Conservation (phyloP, 2,329 filamentous ascomycete genomes). For the Fusarium illudens region DNA sequence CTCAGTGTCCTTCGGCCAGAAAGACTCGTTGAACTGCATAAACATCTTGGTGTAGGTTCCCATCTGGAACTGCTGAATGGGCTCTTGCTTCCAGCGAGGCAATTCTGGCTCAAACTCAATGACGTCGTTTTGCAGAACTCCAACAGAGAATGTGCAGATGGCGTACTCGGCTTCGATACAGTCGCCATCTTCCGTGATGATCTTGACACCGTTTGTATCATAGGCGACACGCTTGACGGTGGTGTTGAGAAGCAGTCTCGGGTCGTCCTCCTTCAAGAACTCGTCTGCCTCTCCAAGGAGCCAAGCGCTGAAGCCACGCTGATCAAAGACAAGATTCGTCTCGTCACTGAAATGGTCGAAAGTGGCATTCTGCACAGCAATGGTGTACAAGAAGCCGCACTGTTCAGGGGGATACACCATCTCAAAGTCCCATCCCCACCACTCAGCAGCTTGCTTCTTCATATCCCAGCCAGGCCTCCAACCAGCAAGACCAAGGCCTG, state of each 20-base stretch:
- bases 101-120: slow-evolving; percentile 67
- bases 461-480: slow-evolving; percentile 68
- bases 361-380: slow-evolving; percentile 66
- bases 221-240: slow-evolving; percentile 65
- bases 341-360: slow-evolving; percentile 69
- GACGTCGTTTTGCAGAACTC: slow-evolving; percentile 70
- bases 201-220: slow-evolving; percentile 59
- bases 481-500: slow-evolving; percentile 65
- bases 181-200: slow-evolving; percentile 61
- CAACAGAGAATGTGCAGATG: slow-evolving; percentile 73
- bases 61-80: slow-evolving; percentile 72
- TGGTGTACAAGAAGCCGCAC: slow-evolving; percentile 63
- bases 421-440: slow-evolving; percentile 67
- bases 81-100: slow-evolving; percentile 70
- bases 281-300: slow-evolving; percentile 64
- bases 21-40: slow-evolving; percentile 71
- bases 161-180: slow-evolving; percentile 69
- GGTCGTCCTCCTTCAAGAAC: slow-evolving; percentile 65
- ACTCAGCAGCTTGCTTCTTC: slow-evolving; percentile 68
- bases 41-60: slow-evolving; percentile 80
- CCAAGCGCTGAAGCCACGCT: slow-evolving; percentile 67
- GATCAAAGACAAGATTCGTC: slow-evolving; percentile 69
- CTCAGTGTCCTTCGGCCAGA: slow-evolving; percentile 63
- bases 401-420: slow-evolving; percentile 64
- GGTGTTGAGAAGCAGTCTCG: slow-evolving; percentile 65